A percentile compares a stretch with the other conserved stretches of the same genome.
These are phyloP conservation scores for Lodderomyces theae DNA, from an alignment of 1,139 yeast genomes.

Conservation along the genomic window DNA sequence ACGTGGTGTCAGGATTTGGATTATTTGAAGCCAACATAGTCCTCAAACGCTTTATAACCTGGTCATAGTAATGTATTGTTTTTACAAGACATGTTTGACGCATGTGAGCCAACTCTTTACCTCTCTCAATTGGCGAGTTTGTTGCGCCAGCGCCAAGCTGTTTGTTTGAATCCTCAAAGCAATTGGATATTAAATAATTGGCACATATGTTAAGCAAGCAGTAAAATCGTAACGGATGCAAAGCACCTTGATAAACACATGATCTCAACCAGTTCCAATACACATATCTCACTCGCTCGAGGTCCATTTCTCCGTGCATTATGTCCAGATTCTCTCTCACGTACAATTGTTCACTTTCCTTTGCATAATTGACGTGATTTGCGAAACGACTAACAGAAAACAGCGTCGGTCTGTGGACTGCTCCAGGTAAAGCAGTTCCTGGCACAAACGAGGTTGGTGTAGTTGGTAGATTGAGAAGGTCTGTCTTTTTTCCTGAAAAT, in stretches of 20 bases:
- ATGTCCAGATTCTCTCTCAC: constrained; percentile 21
- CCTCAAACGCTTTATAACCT: constrained; percentile 36
- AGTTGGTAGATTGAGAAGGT: not conserved
- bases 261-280: constrained; percentile 37
- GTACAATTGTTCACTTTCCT: constrained; percentile 14
- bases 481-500: not conserved
- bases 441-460: not conserved
- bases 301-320: constrained; percentile 27
- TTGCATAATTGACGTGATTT: constrained; percentile 18
- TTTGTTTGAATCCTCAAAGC: constrained; percentile 21
- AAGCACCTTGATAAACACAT: constrained; percentile 27
- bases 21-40: constrained; percentile 26
- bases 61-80: constrained; percentile 38
- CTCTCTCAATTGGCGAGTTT: constrained; percentile 2
- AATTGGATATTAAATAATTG: constrained; percentile 38
- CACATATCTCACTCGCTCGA: constrained; percentile 30
- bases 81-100: constrained; percentile 8
- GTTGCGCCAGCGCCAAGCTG: constrained; percentile 2
- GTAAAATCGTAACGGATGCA: constrained; percentile 32
- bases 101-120: constrained; percentile 6
- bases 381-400: not conserved
- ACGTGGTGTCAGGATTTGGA: constrained; percentile 33
- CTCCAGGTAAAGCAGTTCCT: not conserved
- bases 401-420: not conserved
- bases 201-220: constrained; percentile 41